phyloP scores from a whole-genome alignment of 2,329 filamentous ascomycete species.

The Hymenoscyphus fructigenus region DNA sequence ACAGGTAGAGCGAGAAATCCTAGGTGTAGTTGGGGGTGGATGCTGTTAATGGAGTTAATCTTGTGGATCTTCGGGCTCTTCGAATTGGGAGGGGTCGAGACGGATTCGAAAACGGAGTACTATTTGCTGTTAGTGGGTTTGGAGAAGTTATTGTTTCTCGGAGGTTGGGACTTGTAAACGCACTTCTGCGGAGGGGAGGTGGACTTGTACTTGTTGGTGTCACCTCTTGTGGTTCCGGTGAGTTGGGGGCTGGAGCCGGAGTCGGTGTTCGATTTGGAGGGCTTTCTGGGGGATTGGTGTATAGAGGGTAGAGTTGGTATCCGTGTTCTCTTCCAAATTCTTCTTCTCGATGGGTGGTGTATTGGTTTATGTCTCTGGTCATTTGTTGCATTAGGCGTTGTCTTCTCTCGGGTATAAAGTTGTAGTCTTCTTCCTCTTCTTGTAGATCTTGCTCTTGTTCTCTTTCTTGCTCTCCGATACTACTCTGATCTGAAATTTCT shows the following conservation, averaged over 20 bases:
- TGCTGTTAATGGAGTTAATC: background rate
- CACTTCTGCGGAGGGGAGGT: background rate
- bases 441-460: background rate
- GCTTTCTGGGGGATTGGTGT: background rate
- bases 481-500: background rate
- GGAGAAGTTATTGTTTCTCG: background rate
- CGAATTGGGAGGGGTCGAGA: background rate
- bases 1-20: background rate
- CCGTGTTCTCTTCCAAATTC: constrained; percentile 3
- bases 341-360: constrained; percentile 1
- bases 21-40: background rate
- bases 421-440: background rate
- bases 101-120: background rate
- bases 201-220: background rate
- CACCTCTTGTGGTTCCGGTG: background rate
- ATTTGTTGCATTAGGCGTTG: background rate
- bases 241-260: background rate
- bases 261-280: background rate
- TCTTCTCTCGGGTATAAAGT: constrained; percentile 2
- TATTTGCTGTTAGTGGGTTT: constrained; percentile 6
- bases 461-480: background rate
- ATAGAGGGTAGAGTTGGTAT: background rate
- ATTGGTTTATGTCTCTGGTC: background rate
- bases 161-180: background rate
- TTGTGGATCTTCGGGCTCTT: background rate